These are phyloP conservation scores for Colletotrichum navitas DNA, from an alignment of 2,329 filamentous ascomycete genomes.

Conservation along the genomic window DNA sequence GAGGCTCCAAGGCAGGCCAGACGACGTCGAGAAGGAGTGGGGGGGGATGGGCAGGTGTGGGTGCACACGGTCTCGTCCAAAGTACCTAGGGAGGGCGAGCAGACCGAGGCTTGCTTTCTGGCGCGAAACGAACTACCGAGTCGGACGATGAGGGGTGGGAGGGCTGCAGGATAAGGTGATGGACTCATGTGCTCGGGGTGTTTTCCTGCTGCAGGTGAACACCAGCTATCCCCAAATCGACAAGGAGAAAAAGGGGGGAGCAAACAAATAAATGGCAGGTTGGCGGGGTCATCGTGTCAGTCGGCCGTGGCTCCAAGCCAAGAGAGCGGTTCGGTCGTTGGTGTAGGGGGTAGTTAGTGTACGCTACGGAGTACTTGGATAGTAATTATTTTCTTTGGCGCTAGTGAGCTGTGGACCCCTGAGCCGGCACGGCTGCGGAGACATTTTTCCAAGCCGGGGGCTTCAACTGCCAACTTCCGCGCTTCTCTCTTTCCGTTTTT, in stretches of 20 bases:
- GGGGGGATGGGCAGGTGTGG: no score
- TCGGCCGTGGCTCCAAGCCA: neutral
- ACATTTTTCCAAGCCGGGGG: neutral
- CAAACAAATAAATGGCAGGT: neutral
- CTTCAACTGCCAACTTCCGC: neutral
- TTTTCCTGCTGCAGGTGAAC: neutral
- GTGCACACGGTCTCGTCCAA: constrained; percentile 9
- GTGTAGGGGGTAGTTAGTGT: no score
- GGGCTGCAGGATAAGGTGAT: constrained; percentile 35
- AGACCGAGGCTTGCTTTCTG: constrained; percentile 12
- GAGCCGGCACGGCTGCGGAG: constrained; percentile 2
- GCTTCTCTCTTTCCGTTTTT: neutral
- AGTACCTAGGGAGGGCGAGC: neutral
- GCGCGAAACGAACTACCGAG: constrained; percentile 13
- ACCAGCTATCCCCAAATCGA: neutral
- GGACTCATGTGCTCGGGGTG: constrained; percentile 1
- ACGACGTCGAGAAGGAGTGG: neutral
- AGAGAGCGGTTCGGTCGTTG: constrained; percentile 4
- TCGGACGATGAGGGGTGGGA: constrained; percentile 20
- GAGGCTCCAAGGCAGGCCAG: neutral
- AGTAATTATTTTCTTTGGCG: constrained; percentile 27
- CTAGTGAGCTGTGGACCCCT: constrained; percentile 1
- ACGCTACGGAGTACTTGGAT: no score
- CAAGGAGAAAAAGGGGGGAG: neutral
- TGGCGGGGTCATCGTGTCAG: neutral